Percentiles rank a stretch among this genome's conserved stretches.
phyloP scores from a whole-genome alignment of 768 basidiomycete genomes.

The Leccinum uliginosum region DNA sequence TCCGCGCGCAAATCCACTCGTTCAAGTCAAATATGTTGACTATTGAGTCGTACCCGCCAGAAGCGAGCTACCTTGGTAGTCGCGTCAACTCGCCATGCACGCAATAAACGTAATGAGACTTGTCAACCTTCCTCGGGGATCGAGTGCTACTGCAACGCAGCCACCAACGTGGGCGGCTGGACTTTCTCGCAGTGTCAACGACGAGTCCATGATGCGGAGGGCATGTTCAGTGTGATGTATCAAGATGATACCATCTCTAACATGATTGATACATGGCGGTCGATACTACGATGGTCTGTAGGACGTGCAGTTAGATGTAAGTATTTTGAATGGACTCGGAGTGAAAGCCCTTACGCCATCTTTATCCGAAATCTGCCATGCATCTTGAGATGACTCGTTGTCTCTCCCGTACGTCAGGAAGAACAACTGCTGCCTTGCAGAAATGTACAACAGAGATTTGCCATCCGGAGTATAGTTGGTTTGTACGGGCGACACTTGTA shows the following conservation, averaged over 20 bases:
- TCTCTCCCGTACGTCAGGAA: slow-evolving; percentile 57
- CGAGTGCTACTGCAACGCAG: slow-evolving; percentile 70
- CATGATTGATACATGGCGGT: slow-evolving; percentile 74
- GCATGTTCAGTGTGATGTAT: slow-evolving; percentile 61
- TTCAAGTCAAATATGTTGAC: slow-evolving; percentile 74
- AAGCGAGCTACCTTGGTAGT: slow-evolving; percentile 62
- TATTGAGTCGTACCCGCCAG: slow-evolving; percentile 78
- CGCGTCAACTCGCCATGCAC: background rate
- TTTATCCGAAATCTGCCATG: slow-evolving; percentile 40
- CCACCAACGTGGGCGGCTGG: slow-evolving; percentile 77
- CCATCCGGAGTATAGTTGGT: slow-evolving; percentile 74
- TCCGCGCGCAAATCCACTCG: slow-evolving; percentile 79
- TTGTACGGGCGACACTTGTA: slow-evolving; percentile 60
- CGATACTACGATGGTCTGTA: slow-evolving; percentile 48
- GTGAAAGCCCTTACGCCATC: slow-evolving; percentile 15
- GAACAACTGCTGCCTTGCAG: slow-evolving; percentile 55
- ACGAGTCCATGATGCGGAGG: slow-evolving; percentile 66
- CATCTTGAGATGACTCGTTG: slow-evolving; percentile 48
- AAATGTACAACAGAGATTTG: slow-evolving; percentile 57
- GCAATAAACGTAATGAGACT: slow-evolving; percentile 4
- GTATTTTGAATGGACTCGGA: background rate
- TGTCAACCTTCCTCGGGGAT: slow-evolving; percentile 67
- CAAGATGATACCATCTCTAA: slow-evolving; percentile 66
- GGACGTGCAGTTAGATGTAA: background rate
- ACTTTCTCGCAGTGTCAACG: slow-evolving; percentile 52